Conservation (phyloP, 495 filamentous ascomycete species). For the Trichoderma asperelloides region DNA sequence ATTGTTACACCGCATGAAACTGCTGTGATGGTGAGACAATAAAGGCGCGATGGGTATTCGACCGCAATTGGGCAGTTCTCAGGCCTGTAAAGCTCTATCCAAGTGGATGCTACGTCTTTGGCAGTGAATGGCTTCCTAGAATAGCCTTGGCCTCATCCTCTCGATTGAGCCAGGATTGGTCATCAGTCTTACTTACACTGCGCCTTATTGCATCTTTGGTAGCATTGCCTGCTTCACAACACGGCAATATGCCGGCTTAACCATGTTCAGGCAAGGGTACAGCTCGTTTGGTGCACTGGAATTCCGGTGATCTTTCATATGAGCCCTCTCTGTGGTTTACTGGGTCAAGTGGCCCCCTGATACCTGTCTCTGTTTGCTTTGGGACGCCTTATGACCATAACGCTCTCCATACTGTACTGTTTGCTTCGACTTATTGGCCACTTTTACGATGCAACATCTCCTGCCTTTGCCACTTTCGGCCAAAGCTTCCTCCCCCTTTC, state of each 20-base stretch:
- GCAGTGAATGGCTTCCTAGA: neutral
- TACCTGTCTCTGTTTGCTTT: neutral
- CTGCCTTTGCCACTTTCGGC: neutral
- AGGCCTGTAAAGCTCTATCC: neutral
- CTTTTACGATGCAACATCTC: neutral
- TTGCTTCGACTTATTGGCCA: neutral
- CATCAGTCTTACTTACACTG: neutral
- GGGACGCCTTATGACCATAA: neutral
- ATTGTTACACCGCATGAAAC: neutral
- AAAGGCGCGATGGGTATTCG: neutral
- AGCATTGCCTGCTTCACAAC: too few species aligned
- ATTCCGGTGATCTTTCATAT: too few species aligned
- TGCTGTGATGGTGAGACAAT: too few species aligned
- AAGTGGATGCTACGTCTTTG: neutral
- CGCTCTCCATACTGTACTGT: neutral
- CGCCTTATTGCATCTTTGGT: too few species aligned
- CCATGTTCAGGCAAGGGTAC: too few species aligned
- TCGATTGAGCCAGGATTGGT: neutral
- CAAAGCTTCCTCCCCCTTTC: neutral
- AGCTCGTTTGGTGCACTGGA: too few species aligned
- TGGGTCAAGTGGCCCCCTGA: neutral
- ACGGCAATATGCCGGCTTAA: too few species aligned
- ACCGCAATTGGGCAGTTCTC: neutral
- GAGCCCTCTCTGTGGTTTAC: neutral
- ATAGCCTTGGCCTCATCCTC: neutral